Evolutionary conservation across 1,284 basidiomycete genomes (phyloP).

Genomic region (Ustilago cynodontis): DNA sequence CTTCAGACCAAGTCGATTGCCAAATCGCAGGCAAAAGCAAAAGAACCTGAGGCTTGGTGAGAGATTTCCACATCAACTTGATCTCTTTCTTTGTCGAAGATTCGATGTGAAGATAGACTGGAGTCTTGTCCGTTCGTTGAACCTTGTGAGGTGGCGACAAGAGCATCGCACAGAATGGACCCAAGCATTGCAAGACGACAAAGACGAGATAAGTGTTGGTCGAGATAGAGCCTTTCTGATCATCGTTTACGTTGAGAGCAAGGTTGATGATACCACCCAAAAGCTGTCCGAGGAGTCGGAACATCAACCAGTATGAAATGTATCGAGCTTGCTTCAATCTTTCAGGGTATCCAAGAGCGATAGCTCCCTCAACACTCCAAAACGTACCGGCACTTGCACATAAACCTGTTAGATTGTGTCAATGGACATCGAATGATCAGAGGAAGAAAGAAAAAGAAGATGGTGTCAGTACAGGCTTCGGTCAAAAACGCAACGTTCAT

Average conservation of each 20-base stretch:
- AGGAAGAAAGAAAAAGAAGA: too few species aligned
- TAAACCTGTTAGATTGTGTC: too few species aligned
- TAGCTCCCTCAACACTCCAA: constrained; percentile 62
- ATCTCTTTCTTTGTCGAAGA: constrained; percentile 57
- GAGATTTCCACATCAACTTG: constrained; percentile 54
- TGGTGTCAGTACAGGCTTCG: too few species aligned
- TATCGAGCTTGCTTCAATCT: constrained; percentile 64
- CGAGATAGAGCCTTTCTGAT: constrained; percentile 64
- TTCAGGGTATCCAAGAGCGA: constrained; percentile 67
- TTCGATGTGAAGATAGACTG: constrained; percentile 65
- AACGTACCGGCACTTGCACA: constrained; percentile 67
- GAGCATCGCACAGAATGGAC: constrained; percentile 67
- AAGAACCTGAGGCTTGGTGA: constrained; percentile 54
- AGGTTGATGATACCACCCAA: constrained; percentile 70
- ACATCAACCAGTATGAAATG: constrained; percentile 69
- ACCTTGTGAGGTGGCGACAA: constrained; percentile 69
- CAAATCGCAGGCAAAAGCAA: constrained; percentile 62
- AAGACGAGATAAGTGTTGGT: constrained; percentile 71
- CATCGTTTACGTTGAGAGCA: constrained; percentile 67
- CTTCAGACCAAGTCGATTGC: constrained; percentile 61
- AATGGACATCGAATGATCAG: too few species aligned
- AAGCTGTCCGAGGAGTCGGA: constrained; percentile 65
- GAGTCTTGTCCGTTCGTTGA: constrained; percentile 68
- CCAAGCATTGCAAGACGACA: constrained; percentile 69
- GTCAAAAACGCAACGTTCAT: too few species aligned